Conservation (phyloP, 352 stramenopile genomes). For the Globisporangium nagaii region DNA sequence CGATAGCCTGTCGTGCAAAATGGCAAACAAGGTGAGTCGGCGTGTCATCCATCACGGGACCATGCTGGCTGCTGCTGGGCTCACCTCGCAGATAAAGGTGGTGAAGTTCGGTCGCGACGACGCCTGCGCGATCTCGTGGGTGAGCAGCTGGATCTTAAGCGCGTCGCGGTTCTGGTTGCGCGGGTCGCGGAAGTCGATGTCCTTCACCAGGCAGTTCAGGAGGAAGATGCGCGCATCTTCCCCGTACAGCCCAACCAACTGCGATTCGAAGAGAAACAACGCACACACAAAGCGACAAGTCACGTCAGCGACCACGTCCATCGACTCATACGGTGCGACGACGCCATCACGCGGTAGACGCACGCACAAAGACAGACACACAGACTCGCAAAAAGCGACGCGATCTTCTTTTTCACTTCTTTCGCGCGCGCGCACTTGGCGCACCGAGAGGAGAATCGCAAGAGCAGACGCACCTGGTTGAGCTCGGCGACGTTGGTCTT, state of each 20-base stretch:
- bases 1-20: slow-evolving; percentile 39
- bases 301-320: no score
- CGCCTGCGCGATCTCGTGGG: slow-evolving; percentile 87
- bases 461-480: slow-evolving; percentile 81
- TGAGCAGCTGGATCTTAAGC: slow-evolving; percentile 87
- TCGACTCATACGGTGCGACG: no score
- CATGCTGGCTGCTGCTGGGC: background rate
- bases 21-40: background rate
- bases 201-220: slow-evolving; percentile 87
- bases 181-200: slow-evolving; percentile 87
- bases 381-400: background rate
- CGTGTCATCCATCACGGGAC: background rate
- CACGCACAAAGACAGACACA: background rate
- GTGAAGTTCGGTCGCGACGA: slow-evolving; percentile 88
- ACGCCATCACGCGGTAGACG: no score
- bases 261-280: background rate
- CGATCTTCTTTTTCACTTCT: background rate
- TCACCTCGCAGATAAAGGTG: slow-evolving; percentile 83
- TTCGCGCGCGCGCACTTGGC: no score
- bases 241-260: slow-evolving; percentile 89
- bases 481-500: slow-evolving; percentile 91
- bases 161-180: slow-evolving; percentile 79
- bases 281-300: background rate
- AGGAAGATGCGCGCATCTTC: slow-evolving; percentile 90
- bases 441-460: no score